Base-by-base conservation (phyloP, 108 stramenopile species). In the Heterococcus sp. region DNA sequence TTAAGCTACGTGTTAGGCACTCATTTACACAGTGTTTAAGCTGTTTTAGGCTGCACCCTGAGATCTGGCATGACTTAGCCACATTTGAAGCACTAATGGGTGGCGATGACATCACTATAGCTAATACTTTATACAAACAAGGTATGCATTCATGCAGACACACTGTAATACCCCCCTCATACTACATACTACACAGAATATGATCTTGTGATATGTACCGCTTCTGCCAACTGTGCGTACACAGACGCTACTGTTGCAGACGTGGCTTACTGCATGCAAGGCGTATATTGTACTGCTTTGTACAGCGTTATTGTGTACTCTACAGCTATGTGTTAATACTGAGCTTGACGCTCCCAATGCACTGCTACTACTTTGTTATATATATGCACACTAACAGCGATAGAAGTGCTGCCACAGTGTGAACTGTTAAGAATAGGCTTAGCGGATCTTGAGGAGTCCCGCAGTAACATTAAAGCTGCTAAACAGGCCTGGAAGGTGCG, bases 11-110 rank as follows among this genome's bases (percentile, higher is more conserved):
- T 26, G 74, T 83, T 32, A 68, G 72, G 32, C 68, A 74, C 38
- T 35, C 73, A n/a, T 83, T 74, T 32, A 33, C 67, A 1, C 82
- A 83, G 74, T 74, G 74, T 32, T 38, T 83, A 37, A 39, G 66
- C 40, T 74, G 74, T 68, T 36, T 75, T 11, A 38, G 73, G 30
- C 82, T 75, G n/a, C 75, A 75, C 72, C 66, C 73, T 14, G 82
- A 58, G 46, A 58, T 58, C 8, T 58, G 46, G 46, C 46, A 58
- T 14, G 46, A 58, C 14, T 58, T 8, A 21, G 46, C 46, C 14
- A 8, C 8, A 21, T 58, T 8, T 8, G 46, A 58, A 21, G 46
- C 46, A 58, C 46, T 8, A 14, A 58, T 21, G 21, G 14, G 14
- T n/a, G n/a, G n/a, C 46, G 46, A 58, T 14, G 46, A 21, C 14